phyloP scores from a whole-genome alignment of 306 rosid genomes.

The Malus sieversii region DNA sequence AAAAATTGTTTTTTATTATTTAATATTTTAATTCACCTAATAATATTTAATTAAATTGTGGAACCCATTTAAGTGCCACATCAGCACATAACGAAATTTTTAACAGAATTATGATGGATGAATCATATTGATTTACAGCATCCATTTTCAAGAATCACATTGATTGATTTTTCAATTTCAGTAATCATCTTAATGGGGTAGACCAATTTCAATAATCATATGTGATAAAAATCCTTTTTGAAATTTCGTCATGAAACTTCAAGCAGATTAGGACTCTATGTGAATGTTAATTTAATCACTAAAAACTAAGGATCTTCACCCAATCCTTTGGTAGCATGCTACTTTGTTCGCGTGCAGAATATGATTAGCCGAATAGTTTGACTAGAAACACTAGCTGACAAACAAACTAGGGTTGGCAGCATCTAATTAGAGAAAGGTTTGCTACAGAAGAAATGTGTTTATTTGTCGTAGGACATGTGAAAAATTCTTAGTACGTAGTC shows the following conservation, averaged over 20 bases:
- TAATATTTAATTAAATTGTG: no score
- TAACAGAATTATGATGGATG: accelerated
- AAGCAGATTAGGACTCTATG: background rate
- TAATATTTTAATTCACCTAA: no score
- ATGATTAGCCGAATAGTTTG: background rate
- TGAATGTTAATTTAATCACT: background rate
- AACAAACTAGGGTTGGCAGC: no score
- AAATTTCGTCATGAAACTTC: background rate
- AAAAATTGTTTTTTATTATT: no score
- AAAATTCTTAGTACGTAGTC: no score
- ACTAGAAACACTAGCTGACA: background rate
- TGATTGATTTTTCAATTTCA: no score
- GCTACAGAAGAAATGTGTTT: no score
- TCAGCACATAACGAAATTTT: accelerated
- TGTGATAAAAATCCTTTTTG: background rate
- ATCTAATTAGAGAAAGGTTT: no score
- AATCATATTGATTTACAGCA: accelerated
- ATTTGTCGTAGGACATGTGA: no score
- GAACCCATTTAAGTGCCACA: no score
- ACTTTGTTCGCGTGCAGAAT: background rate
- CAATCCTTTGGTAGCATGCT: background rate
- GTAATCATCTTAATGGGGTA: accelerated
- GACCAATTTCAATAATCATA: no score
- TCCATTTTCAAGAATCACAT: no score
- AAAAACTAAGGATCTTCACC: background rate